A percentile compares a stretch with the other conserved stretches of the same genome.
phyloP scores from a whole-genome alignment of 768 basidiomycete species.

The Paxillus rubicundulus region DNA sequence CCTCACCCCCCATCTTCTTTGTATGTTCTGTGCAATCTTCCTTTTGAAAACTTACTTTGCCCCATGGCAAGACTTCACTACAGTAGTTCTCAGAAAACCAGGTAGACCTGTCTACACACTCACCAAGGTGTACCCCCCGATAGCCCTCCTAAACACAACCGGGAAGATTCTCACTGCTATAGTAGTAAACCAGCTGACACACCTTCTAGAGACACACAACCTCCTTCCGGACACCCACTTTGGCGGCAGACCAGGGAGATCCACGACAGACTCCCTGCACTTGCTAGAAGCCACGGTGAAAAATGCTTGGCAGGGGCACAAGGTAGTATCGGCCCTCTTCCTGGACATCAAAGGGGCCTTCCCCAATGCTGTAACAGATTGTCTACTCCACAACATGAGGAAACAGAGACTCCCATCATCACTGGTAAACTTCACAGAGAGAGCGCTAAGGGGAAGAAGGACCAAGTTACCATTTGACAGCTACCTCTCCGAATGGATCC shows the following conservation, averaged over 20 bases:
- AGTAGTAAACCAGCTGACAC: not conserved
- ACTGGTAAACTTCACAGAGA: constrained; percentile 6
- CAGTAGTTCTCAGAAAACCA: constrained; percentile 35
- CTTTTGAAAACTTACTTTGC: constrained; percentile 5
- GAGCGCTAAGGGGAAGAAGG: not conserved
- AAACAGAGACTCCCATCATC: not conserved
- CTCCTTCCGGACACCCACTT: not conserved
- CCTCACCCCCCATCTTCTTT: constrained; percentile 5
- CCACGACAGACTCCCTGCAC: too few species aligned
- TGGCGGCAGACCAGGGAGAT: too few species aligned
- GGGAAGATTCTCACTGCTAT: not conserved
- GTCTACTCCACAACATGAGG: constrained; percentile 7
- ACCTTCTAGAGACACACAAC: not conserved
- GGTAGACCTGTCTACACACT: constrained; percentile 32
- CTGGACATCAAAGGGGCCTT: constrained; percentile 5
- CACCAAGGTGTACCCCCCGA: not conserved
- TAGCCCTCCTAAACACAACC: constrained; percentile 1
- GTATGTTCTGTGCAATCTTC: constrained; percentile 10
- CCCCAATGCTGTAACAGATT: not conserved
- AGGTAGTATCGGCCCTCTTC: too few species aligned
- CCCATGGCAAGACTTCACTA: constrained; percentile 26
- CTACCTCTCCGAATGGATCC: constrained; percentile 16
- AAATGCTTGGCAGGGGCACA: too few species aligned
- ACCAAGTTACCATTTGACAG: constrained; percentile 25
- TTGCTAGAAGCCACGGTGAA: too few species aligned